Evolutionary conservation across 176 grass and related monocot species (phyloP).

Genomic region (Oryza punctata): DNA sequence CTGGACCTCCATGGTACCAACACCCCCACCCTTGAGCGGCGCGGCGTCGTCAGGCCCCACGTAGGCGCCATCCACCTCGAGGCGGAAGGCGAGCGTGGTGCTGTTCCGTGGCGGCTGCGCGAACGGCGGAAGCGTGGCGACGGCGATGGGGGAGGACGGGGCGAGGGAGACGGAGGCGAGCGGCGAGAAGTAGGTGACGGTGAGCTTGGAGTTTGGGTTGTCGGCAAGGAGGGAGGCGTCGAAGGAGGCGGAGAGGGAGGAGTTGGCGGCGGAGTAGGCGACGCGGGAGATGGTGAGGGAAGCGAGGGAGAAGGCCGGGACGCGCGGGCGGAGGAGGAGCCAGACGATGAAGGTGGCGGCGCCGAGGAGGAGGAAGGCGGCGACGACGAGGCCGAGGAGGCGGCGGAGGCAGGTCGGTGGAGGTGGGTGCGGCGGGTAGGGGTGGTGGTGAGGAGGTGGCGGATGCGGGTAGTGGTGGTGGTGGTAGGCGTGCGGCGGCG

Average conservation of each 20-base stretch:
- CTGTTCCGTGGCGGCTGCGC: constrained; percentile 47
- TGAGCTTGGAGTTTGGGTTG: constrained; percentile 86
- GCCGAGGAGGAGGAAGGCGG: constrained; percentile 66
- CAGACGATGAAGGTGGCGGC: constrained; percentile 75
- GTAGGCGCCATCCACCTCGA: constrained; percentile 58
- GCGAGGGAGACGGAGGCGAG: constrained; percentile 49
- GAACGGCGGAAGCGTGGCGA: constrained; percentile 68
- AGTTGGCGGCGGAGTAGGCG: constrained; percentile 50
- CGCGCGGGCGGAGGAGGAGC: constrained; percentile 80
- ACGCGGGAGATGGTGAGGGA: constrained; percentile 60
- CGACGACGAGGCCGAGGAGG: constrained; percentile 56
- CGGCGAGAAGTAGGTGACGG: constrained; percentile 58
- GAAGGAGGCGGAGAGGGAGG: constrained; percentile 63
- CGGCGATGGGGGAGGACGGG: constrained; percentile 52
- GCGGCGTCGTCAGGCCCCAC: constrained; percentile 53
- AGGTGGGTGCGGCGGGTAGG: constrained; percentile 34
- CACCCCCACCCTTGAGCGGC: constrained; percentile 43
- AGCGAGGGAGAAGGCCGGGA: constrained; percentile 64
- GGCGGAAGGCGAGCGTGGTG: constrained; percentile 55
- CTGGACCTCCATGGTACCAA: constrained; percentile 55
- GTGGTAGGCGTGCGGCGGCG: constrained; percentile 17
- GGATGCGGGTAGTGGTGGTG: not conserved
- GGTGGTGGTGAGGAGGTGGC: constrained; percentile 18
- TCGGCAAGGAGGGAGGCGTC: constrained; percentile 54
- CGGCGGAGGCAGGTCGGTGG: constrained; percentile 65